Evolutionary conservation across 176 grass and related monocot species (phyloP), one percentile per base, ranked within the genome.

Genomic region (Puya raimondii): DNA sequence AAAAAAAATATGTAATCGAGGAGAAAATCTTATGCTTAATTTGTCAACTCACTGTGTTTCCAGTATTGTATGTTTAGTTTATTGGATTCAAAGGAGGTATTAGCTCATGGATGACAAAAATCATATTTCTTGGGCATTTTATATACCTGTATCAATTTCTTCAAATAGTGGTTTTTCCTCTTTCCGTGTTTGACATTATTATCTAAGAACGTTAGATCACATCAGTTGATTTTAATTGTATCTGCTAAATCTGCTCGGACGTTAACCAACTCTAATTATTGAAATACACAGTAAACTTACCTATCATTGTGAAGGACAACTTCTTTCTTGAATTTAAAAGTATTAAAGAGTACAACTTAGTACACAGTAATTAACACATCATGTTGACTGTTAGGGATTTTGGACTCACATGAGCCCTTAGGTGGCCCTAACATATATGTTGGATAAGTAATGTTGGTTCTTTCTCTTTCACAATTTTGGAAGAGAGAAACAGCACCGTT

Each of bases 21-120:
- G 33, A 42, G 33, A 42, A 42, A 42, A 42, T 42, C 56, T 18
- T 61, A 16, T 61, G 21, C 52, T 61, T 61, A 42, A 7, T 61
- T 61, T 61, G 16, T 61, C 56, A 61, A 61, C 56, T 61, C 10
- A 20, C 7, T 18, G 6, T 61, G 16, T 9, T 61, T 6, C 21
- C 3, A 61, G 21, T 42, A 42, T 42, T 42, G 56, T 61, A 61
- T 61, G 56, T 61, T 61, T 61, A 16, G 22, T 61, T 20, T 61
- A 61, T 20, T 61, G 2, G 56, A 18, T 16, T 10, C 14, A 11
- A 20, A 21, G 6, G 56, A 61, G 22, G 21, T 61, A 61, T 61
- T 18, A 61, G 56, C 12, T 21, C 56, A 22, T 61, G 56, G 56
- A 61, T 61, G 56, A 61, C 56, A 61, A 59, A 59, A n/a, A 61